These are phyloP conservation scores for Talaromyces amestolkiae DNA, from an alignment of 2,329 filamentous ascomycete species.

Conservation along the genomic window DNA sequence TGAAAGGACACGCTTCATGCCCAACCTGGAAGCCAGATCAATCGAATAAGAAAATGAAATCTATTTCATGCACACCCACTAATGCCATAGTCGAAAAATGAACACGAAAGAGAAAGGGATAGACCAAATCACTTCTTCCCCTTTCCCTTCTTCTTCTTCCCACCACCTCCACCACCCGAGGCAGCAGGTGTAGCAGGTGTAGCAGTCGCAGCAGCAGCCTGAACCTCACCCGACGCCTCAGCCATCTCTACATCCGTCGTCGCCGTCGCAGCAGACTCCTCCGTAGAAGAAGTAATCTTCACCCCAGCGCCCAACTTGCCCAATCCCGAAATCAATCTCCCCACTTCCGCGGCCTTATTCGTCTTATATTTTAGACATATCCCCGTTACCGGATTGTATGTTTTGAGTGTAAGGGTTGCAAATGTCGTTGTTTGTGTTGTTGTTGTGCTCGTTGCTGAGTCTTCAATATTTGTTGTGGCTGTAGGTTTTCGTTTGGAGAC, in stretches of 20 bases:
- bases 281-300: conserved; percentile 56
- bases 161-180: conserved; percentile 23
- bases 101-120: neutral
- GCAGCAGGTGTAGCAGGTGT: conserved; percentile 23
- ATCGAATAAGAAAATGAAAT: neutral
- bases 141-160: conserved; percentile 67
- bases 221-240: conserved; percentile 23
- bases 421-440: conserved; percentile 19
- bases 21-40: neutral
- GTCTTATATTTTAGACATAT: conserved; percentile 88
- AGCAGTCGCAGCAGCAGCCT: conserved; percentile 22
- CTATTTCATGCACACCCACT: neutral
- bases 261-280: conserved; percentile 48
- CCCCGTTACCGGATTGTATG: conserved; percentile 79
- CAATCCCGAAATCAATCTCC: conserved; percentile 72
- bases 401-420: conserved; percentile 78
- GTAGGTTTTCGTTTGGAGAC: conserved; percentile 7
- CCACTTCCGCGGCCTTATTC: conserved; percentile 85
- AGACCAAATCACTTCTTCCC: conserved; percentile 58
- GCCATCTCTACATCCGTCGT: conserved; percentile 34
- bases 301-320: conserved; percentile 69
- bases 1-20: neutral
- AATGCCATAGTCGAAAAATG: neutral
- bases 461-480: neutral
- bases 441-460: conserved; percentile 1